A percentile compares a stretch with the other conserved stretches of the same genome.
Conservation (phyloP, 1,139 yeast genomes). For the Wickerhamomyces sp. region DNA sequence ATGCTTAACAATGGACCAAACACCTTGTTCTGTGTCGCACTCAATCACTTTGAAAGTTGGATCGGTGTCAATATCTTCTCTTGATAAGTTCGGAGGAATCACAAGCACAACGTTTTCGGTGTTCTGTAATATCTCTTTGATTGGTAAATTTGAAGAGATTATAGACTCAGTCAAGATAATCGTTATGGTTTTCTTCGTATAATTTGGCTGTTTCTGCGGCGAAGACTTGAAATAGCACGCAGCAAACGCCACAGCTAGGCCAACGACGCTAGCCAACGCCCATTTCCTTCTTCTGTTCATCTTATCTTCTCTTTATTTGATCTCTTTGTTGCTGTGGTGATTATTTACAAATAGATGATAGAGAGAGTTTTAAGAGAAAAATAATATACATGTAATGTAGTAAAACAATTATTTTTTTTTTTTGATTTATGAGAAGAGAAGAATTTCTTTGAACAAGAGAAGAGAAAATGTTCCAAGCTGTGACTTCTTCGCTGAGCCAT, state of each 20-base stretch:
- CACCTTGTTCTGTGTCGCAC: slow-evolving; percentile 34
- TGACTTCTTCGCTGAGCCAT: slow-evolving; percentile 21
- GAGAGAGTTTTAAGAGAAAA: too few relatives aligned
- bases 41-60: slow-evolving; percentile 31
- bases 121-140: slow-evolving; percentile 20
- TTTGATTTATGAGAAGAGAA: too few relatives aligned
- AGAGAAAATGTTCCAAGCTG: slow-evolving; percentile 19
- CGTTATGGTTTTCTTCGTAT: slow-evolving; percentile 19
- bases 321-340: too few relatives aligned
- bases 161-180: slow-evolving; percentile 24
- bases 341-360: too few relatives aligned
- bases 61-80: slow-evolving; percentile 23
- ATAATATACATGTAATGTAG: too few relatives aligned
- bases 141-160: slow-evolving; percentile 22
- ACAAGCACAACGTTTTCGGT: slow-evolving; percentile 25
- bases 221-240: too few relatives aligned
- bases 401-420: too few relatives aligned
- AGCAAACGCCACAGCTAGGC: too few relatives aligned
- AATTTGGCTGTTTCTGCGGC: slow-evolving; percentile 6
- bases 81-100: slow-evolving; percentile 28
- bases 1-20: slow-evolving; percentile 41
- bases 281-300: too few relatives aligned
- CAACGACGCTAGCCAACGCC: too few relatives aligned
- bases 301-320: too few relatives aligned
- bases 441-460: background rate